Base-by-base conservation (phyloP, 2,329 filamentous ascomycete genomes). In the Fusarium tanahbumbuense region DNA sequence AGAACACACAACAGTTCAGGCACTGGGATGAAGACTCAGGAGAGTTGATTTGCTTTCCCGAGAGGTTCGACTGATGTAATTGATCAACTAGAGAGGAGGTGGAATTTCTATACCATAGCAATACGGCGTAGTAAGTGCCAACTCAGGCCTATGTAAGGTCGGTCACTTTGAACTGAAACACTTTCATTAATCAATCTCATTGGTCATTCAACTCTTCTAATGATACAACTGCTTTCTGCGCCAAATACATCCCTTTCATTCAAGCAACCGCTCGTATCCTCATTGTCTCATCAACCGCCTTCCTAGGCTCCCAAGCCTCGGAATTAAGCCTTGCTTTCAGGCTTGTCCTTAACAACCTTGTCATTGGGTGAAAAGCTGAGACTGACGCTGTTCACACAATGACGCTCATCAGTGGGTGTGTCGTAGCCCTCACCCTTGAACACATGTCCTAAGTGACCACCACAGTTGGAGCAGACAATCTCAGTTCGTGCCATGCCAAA, bases 341-440 rank as follows among this genome's bases (percentile, higher is more conserved):
- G 50, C 65, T 73, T 69, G 6, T 61, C 73, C 53, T 79, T 76
- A 25, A 75, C 79, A 50, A 79, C 76, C 73, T 88, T 87, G 68
- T 93, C 91, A 50, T 92, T 86, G 2, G 85, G 84, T 3, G 84
- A 87, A 78, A 99, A 98, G 74, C 90, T 96, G 81, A 98, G 83
- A 78, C 93, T 97, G 56, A 98, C 83, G 76, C 93, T 96, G 79
- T 98, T 99, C 62, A 99, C 96, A 78, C 96, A 99, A 83, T 99
- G 96, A 67, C 96, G 87, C 88, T 99, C 96, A 79, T 99, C 92
- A 22, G 94, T 98, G 8, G 96, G 94, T 23, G 92, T 97, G 10
- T 86, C 75, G 77, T 90, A 96, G 30, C 92, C 91, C 80, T 97
- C 94, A 16, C 94, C 94, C 84, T 97, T 96, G 80, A 97, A 97